Conservation (phyloP, 768 basidiomycete genomes). For the Auriculariales sp. region DNA sequence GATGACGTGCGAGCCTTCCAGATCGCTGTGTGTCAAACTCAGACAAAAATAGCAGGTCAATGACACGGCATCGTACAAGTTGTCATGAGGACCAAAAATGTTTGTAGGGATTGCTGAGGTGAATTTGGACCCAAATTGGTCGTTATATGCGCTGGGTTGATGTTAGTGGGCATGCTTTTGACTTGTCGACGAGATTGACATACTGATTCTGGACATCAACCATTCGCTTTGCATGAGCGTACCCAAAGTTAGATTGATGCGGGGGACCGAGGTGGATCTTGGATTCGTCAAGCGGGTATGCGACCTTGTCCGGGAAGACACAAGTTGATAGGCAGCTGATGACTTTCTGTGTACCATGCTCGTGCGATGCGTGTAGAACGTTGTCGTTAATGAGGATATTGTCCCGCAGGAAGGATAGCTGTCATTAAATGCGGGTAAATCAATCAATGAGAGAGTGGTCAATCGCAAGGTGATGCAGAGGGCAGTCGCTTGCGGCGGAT, state of each 20-base stretch:
- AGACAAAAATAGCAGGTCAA: slow-evolving; percentile 2
- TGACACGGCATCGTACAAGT: slow-evolving; percentile 45
- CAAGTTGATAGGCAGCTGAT: slow-evolving; percentile 95
- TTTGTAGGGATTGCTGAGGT: slow-evolving; percentile 96
- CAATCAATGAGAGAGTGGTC: too few relatives aligned
- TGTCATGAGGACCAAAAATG: slow-evolving; percentile 90
- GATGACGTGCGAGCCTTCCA: slow-evolving; percentile 87
- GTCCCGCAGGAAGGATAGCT: slow-evolving; percentile 87
- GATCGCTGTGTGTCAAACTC: slow-evolving; percentile 38
- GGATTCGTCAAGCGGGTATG: slow-evolving; percentile 82
- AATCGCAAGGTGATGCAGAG: too few relatives aligned
- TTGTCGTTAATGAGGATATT: slow-evolving; percentile 95
- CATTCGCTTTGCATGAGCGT: slow-evolving; percentile 90
- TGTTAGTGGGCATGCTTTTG: neutral
- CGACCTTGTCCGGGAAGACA: slow-evolving; percentile 91
- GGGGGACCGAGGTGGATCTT: slow-evolving; percentile 90
- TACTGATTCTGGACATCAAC: slow-evolving; percentile 94
- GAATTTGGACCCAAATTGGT: slow-evolving; percentile 88
- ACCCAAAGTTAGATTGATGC: slow-evolving; percentile 91
- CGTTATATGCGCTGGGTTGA: slow-evolving; percentile 70
- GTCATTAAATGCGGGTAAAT: neutral
- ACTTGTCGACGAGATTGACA: slow-evolving; percentile 11
- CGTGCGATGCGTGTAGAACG: slow-evolving; percentile 63
- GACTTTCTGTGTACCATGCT: slow-evolving; percentile 54
- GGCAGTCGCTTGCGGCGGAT: too few relatives aligned